These are phyloP conservation scores for Iris pallida DNA, from an alignment of 116 monocot genomes.

Conservation along the genomic window DNA sequence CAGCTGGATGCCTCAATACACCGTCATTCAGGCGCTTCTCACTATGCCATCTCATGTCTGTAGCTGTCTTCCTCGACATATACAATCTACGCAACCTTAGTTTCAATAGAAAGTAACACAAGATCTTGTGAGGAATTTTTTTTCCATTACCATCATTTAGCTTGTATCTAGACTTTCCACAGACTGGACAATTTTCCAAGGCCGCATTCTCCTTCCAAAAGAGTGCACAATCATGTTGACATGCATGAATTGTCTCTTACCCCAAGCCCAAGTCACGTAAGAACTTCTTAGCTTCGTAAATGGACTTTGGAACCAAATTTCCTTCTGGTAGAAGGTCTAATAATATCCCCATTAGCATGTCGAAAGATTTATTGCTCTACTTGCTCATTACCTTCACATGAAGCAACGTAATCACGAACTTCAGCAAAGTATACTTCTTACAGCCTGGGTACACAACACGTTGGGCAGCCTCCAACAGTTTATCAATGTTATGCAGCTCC, in stretches of 20 bases:
- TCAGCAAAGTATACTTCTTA: neutral
- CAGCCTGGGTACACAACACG: neutral
- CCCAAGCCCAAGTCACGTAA: constrained; percentile 1
- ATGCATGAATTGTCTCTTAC: neutral
- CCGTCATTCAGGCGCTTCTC: neutral
- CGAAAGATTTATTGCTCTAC: neutral
- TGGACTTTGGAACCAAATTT: neutral
- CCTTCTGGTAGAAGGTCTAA: neutral
- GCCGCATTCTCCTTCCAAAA: constrained; percentile 4
- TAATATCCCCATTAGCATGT: neutral
- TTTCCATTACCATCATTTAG: neutral
- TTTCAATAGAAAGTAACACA: constrained; percentile 7
- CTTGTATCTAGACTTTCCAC: neutral
- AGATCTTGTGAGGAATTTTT: neutral
- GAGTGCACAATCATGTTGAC: neutral
- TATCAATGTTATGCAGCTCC: no score
- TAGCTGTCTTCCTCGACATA: constrained; percentile 5
- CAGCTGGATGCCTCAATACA: neutral
- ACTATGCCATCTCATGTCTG: neutral
- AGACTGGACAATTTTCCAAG: neutral
- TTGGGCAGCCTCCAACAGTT: no score
- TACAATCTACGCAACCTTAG: constrained; percentile 6
- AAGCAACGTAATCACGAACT: neutral
- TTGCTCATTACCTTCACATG: neutral
- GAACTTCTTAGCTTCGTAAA: neutral